Conservation (phyloP, 208 protist species). For the Crithidia mellificae region DNA sequence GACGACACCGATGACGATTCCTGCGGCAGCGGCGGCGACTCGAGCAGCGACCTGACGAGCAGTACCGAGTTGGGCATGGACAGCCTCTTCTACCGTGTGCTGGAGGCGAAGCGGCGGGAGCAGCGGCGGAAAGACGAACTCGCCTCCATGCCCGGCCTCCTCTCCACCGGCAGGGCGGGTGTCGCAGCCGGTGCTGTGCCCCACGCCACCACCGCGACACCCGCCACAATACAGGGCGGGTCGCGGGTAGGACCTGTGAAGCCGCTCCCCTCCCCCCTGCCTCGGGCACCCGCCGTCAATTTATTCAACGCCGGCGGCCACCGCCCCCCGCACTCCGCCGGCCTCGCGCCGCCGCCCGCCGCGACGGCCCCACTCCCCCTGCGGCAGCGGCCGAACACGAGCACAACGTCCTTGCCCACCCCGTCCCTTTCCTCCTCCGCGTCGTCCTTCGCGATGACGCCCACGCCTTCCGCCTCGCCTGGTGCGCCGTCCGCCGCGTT, state of each 20-base stretch:
- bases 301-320: not conserved
- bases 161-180: not conserved
- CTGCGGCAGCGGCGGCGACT: not conserved
- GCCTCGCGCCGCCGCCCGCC: not conserved
- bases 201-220: not conserved
- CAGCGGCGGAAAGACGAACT: not conserved
- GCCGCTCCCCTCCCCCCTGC: not conserved
- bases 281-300: slow-evolving; percentile 3
- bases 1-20: not conserved
- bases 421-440: not conserved
- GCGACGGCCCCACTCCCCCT: not conserved
- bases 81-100: slow-evolving; percentile 24
- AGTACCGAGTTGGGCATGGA: slow-evolving; percentile 21
- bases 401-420: not conserved
- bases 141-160: not conserved
- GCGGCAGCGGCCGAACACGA: not conserved
- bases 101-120: slow-evolving; percentile 8
- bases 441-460: not conserved
- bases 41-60: not conserved
- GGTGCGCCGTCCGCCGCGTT: not conserved
- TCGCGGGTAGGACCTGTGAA: not conserved
- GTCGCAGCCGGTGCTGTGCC: not conserved
- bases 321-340: not conserved
- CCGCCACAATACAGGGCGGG: not conserved
- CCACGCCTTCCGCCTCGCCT: not conserved